phyloP scores from a whole-genome alignment of 768 basidiomycete species.

The Tubosaeta sp. region DNA sequence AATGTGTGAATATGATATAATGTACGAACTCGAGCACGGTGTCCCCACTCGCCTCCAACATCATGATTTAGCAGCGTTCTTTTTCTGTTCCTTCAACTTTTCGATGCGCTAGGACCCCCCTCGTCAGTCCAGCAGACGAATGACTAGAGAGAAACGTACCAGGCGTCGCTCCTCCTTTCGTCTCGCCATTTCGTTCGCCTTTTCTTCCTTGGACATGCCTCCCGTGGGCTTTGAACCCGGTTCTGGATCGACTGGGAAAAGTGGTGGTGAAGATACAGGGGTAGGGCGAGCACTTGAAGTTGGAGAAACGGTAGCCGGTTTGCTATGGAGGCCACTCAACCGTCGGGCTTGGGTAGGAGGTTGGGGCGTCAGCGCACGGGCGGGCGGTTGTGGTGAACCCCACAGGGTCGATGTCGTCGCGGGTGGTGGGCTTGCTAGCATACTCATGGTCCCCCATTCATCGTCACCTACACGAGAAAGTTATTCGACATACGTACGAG shows the following conservation, averaged over 20 bases:
- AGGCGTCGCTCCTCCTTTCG: conserved; percentile 90
- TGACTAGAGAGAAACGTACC: conserved; percentile 38
- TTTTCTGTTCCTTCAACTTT: conserved; percentile 78
- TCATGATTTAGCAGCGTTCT: conserved; percentile 29
- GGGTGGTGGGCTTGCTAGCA: neutral
- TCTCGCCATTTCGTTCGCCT: conserved; percentile 87
- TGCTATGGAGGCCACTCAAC: neutral
- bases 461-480: conserved; percentile 4
- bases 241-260: conserved; percentile 10
- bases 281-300: conserved; percentile 21
- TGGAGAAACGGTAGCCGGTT: conserved; percentile 6
- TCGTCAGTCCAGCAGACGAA: neutral
- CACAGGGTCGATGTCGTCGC: conserved; percentile 6
- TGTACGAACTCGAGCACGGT: neutral
- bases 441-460: conserved; percentile 22
- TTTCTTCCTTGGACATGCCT: conserved; percentile 82
- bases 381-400: conserved; percentile 15
- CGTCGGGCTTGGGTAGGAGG: conserved; percentile 8
- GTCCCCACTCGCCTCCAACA: neutral
- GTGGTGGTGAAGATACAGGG: conserved; percentile 21
- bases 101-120: conserved; percentile 57
- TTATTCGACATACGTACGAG: neutral
- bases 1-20: no score
- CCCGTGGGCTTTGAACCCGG: conserved; percentile 30
- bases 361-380: conserved; percentile 22